A percentile compares a stretch with the other conserved stretches of the same genome.
phyloP scores from a whole-genome alignment of 1,284 basidiomycete genomes.

The Malassezia arunalokei region DNA sequence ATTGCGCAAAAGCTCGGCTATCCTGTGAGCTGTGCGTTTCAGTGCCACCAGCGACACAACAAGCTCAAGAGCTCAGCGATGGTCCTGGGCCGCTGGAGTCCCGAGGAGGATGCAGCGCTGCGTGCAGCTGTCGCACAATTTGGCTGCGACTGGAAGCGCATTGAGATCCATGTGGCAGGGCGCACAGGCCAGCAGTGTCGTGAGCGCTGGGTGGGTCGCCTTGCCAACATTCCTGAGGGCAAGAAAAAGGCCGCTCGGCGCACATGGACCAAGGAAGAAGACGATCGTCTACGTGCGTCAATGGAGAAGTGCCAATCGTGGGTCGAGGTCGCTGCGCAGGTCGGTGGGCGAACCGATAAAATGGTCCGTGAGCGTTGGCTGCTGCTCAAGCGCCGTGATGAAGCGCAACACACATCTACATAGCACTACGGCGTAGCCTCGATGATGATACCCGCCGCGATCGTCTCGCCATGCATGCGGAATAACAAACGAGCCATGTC shows the following conservation, averaged over 20 bases:
- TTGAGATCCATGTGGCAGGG: conserved; percentile 12
- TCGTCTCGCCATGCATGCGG: conserved; percentile 78
- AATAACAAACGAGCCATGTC: conserved; percentile 89
- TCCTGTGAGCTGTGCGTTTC: not conserved
- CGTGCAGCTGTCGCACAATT: conserved; percentile 13
- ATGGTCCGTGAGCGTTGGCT: conserved; percentile 18
- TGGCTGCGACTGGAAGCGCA: conserved; percentile 16
- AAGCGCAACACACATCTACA: not conserved
- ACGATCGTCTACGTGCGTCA: conserved; percentile 14
- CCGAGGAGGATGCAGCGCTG: conserved; percentile 11
- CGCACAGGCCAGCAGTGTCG: conserved; percentile 17
- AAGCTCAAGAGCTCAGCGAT: conserved; percentile 7
- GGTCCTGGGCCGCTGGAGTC: conserved; percentile 12
- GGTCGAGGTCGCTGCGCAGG: conserved; percentile 13
- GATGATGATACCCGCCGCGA: conserved; percentile 63
- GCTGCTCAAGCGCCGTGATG: conserved; percentile 10
- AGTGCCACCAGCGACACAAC: conserved; percentile 15
- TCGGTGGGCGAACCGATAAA: conserved; percentile 15
- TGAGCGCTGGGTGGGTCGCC: conserved; percentile 16
- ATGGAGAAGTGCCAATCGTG: conserved; percentile 13
- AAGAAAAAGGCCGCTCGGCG: conserved; percentile 12
- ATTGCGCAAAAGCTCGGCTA: conserved; percentile 3
- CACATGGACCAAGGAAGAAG: conserved; percentile 12
- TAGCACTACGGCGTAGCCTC: conserved; percentile 2
- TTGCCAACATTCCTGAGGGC: conserved; percentile 16